Base-by-base conservation (phyloP, 768 basidiomycete species). In the Leucocoprinus birnbaumii region DNA sequence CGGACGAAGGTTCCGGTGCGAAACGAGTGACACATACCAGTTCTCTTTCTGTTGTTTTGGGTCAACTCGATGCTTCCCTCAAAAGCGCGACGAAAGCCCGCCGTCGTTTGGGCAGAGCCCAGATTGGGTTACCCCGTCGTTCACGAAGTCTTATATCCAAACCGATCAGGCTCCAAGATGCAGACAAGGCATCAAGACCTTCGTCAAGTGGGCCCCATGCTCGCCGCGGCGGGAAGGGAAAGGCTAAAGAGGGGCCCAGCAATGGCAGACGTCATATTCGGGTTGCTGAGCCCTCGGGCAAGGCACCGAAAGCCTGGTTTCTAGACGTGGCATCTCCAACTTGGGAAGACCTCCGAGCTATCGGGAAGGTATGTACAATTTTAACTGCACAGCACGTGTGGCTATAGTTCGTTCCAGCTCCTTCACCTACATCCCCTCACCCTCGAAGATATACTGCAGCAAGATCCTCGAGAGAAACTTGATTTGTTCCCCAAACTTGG, bases 361-460 rank as follows among this genome's bases (percentile, higher is more conserved):
- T 98, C 47, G 89, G 93, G 42, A 93, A 90, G 79, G 91, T 86
- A 61, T 50, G 76, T 64, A n/a, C 7, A 11, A 3, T 3, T 19
- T 34, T 14, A 31, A n/a, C 34, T 24, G 19, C 47, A 51, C 9
- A 13, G 10, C 38, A 24, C 38, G 14, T 18, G 34, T 16, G 34
- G 14, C 24, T 51, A 21, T 45, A 25, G 34, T 37, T 37, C 21
- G 35, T 45, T 42, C 13, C 61, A 94, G 92, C 71, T 91, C 16
- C 73, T 96, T 22, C 90, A 91, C 58, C 78, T 98, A 0, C 95
- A 98, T 68, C 95, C 95, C 0, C 72, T 98, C 44, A 96, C 94
- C 0, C 76, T 97, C 11, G 95, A 98, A 68, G 94, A 98, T 69
- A 91, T 96, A 43, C 70, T 98, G 7, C 90, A 92, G 57, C 87